These are phyloP conservation scores for Brassica hybrid DNA, from an alignment of 441 rosid species.

Conservation along the genomic window DNA sequence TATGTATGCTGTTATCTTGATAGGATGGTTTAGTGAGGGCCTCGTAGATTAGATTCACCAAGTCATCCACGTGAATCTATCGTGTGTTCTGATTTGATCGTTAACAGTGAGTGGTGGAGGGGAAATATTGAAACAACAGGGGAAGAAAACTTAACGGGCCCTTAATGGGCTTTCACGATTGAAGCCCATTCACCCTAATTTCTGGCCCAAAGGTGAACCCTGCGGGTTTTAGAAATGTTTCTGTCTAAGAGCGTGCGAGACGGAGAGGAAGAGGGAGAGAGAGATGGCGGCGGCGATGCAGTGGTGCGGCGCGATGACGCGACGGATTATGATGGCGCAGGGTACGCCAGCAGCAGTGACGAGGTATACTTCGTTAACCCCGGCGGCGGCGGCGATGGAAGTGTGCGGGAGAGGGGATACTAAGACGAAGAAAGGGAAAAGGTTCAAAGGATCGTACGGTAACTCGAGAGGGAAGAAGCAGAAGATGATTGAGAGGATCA, in stretches of 20 bases:
- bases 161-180: neutral
- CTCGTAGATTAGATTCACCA: slow-evolving; percentile 45
- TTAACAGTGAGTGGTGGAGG: slow-evolving; percentile 27
- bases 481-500: slow-evolving; percentile 86
- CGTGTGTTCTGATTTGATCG: slow-evolving; percentile 22
- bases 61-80: too few species aligned
- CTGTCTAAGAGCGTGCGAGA: too few species aligned
- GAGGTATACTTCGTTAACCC: slow-evolving; percentile 30
- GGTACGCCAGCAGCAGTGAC: slow-evolving; percentile 25
- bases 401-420: slow-evolving; percentile 93
- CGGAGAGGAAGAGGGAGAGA: neutral
- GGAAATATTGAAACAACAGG: too few species aligned
- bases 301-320: slow-evolving; percentile 67
- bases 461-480: slow-evolving; percentile 91
- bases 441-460: slow-evolving; percentile 88
- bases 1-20: slow-evolving; percentile 47
- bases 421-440: slow-evolving; percentile 93
- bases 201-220: neutral
- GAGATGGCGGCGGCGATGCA: slow-evolving; percentile 71
- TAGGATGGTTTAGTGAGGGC: slow-evolving; percentile 85
- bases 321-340: slow-evolving; percentile 56
- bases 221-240: neutral
- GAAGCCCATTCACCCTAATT: slow-evolving; percentile 13
- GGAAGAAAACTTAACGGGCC: slow-evolving; percentile 5
- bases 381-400: slow-evolving; percentile 47